phyloP scores from a whole-genome alignment of 345 rosid species.

The Linum lewisii region DNA sequence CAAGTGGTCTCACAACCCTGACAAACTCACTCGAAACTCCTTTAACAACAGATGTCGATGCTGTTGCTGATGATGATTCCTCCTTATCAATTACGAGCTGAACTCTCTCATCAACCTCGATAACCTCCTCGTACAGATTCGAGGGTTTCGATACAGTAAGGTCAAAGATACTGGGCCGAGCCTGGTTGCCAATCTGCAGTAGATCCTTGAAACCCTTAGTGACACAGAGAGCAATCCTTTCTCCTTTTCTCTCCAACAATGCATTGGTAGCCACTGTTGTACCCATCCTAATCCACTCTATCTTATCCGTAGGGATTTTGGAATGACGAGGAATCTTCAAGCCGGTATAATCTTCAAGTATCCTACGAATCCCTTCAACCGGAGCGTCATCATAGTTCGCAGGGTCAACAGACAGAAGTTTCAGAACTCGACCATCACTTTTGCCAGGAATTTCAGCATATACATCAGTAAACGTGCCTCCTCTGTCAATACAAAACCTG shows the following conservation, averaged over 20 bases:
- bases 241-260: conserved; percentile 87
- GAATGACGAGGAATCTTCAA: conserved; percentile 53
- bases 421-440: conserved; percentile 58
- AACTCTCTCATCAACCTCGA: conserved; percentile 89
- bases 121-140: conserved; percentile 74
- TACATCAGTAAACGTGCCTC: conserved; percentile 95
- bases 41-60: conserved; percentile 24
- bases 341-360: conserved; percentile 71
- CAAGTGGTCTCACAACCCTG: conserved; percentile 59
- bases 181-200: conserved; percentile 95
- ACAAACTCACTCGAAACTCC: conserved; percentile 88
- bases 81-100: conserved; percentile 52
- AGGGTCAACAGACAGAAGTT: conserved; percentile 91
- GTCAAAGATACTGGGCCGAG: conserved; percentile 80
- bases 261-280: conserved; percentile 96
- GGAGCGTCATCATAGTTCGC: conserved; percentile 95
- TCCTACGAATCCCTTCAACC: conserved; percentile 83
- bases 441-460: conserved; percentile 88
- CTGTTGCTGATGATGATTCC: conserved; percentile 14
- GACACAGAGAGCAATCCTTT: conserved; percentile 83
- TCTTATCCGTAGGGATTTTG: conserved; percentile 77
- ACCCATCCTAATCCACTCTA: conserved; percentile 98
- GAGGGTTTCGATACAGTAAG: conserved; percentile 72
- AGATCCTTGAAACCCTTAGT: conserved; percentile 79
- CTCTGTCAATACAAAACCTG: conserved; percentile 84